These are phyloP conservation scores for Hypoxylon lenormandii DNA, from an alignment of 495 filamentous ascomycete genomes.

Conservation along the genomic window DNA sequence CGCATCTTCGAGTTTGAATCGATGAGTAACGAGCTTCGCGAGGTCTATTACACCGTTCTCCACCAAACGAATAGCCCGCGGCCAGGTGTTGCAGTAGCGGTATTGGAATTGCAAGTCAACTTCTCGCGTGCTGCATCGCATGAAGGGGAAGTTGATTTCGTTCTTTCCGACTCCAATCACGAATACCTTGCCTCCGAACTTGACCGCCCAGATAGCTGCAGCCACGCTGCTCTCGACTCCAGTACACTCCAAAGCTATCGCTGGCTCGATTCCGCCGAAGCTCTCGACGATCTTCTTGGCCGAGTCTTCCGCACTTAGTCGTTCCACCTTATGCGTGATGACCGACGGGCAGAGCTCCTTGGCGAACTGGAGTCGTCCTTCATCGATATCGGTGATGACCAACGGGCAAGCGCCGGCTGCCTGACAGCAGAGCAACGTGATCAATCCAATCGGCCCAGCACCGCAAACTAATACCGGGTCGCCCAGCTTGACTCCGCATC, in stretches of 20 bases:
- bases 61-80: conserved; percentile 86
- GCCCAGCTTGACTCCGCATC: conserved; percentile 79
- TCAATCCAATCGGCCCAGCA: conserved; percentile 89
- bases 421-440: conserved; percentile 80
- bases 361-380: conserved; percentile 82
- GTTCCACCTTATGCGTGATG: conserved; percentile 81
- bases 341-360: conserved; percentile 78
- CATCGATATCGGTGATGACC: conserved; percentile 92
- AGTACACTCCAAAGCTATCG: conserved; percentile 86
- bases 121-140: conserved; percentile 88
- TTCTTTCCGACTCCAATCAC: conserved; percentile 93
- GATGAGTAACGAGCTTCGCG: conserved; percentile 84
- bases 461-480: conserved; percentile 88
- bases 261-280: conserved; percentile 78
- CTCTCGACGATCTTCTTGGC: conserved; percentile 72
- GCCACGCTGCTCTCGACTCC: conserved; percentile 90
- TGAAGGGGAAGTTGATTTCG: conserved; percentile 93
- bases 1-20: conserved; percentile 85
- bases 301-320: conserved; percentile 74
- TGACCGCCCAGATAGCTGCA: conserved; percentile 85
- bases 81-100: conserved; percentile 95
- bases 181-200: conserved; percentile 94
- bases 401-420: conserved; percentile 88
- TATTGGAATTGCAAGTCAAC: conserved; percentile 97
- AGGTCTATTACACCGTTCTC: conserved; percentile 84